Conservation (phyloP, 139 green algal genomes). For the Penium margaritaceum region DNA sequence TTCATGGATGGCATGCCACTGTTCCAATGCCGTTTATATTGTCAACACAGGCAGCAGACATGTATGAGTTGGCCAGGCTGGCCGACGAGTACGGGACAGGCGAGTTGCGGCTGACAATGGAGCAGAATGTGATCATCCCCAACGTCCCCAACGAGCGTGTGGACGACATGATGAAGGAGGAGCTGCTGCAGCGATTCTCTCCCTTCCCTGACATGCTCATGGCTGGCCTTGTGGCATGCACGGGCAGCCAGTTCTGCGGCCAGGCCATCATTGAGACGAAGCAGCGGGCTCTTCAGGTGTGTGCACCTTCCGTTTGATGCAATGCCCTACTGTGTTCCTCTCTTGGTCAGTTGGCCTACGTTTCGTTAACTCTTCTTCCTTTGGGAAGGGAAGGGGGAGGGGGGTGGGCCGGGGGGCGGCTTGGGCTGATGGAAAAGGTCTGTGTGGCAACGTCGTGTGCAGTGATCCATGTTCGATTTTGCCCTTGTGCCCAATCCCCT, state of each 20-base stretch:
- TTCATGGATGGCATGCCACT: too few species aligned
- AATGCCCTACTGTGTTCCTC: background rate
- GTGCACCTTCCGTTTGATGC: background rate
- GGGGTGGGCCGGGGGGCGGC: background rate
- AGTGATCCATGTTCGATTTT: background rate
- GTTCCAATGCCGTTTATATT: too few species aligned
- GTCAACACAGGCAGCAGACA: slow-evolving; percentile 59
- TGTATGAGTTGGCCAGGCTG: slow-evolving; percentile 67
- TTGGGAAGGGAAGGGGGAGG: background rate
- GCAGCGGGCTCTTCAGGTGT: slow-evolving; percentile 59
- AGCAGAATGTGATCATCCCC: slow-evolving; percentile 88
- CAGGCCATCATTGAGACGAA: slow-evolving; percentile 95
- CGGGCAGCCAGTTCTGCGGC: slow-evolving; percentile 90
- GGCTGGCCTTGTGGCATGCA: slow-evolving; percentile 65
- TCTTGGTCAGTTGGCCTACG: background rate
- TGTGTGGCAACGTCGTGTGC: background rate
- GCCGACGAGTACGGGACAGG: slow-evolving; percentile 76
- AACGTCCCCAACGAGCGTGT: slow-evolving; percentile 80
- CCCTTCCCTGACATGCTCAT: slow-evolving; percentile 42
- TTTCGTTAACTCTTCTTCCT: background rate
- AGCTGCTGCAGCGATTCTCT: slow-evolving; percentile 59
- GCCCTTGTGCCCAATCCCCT: background rate
- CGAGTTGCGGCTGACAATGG: slow-evolving; percentile 82
- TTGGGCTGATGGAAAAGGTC: background rate
- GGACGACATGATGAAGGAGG: slow-evolving; percentile 73